Evolutionary conservation across 306 rosid genomes (phyloP).

Genomic region (Trifolium subterraneum): DNA sequence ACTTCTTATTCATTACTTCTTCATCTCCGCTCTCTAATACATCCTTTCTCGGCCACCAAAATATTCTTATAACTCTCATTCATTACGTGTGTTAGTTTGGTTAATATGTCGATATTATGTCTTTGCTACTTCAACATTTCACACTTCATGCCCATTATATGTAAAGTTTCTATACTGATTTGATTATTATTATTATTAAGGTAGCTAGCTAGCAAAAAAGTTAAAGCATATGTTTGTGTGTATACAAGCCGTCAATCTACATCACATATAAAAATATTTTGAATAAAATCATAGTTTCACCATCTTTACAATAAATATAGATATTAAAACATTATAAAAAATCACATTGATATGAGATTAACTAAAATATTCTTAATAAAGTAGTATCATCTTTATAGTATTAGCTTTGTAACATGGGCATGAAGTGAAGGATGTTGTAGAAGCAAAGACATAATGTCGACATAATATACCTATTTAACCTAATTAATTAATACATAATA

Average conservation of each 20-base stretch:
- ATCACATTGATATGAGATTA: conserved; percentile 3
- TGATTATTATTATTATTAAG: neutral
- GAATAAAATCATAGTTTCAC: neutral
- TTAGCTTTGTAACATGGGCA: conserved; percentile 16
- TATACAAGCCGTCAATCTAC: neutral
- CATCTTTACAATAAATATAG: conserved; percentile 1
- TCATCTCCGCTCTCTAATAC: too few species aligned
- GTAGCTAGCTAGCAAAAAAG: neutral
- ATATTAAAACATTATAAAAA: neutral
- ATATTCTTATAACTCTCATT: too few species aligned
- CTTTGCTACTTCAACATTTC: conserved; percentile 28
- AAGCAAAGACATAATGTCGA: conserved; percentile 25
- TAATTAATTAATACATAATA: neutral
- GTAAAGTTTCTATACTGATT: conserved; percentile 18
- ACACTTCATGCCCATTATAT: neutral
- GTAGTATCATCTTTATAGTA: conserved; percentile 6
- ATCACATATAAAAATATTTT: neutral
- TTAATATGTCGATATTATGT: conserved; percentile 63
- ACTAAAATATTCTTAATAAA: neutral
- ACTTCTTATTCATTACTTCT: too few species aligned
- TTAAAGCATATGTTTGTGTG: neutral
- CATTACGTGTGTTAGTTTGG: neutral
- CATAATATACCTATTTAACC: neutral
- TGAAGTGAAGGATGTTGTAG: conserved; percentile 10
- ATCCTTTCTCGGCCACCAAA: too few species aligned